These are phyloP conservation scores for Microdochium paspali DNA, from an alignment of 2,329 filamentous ascomycete genomes.

Conservation along the genomic window DNA sequence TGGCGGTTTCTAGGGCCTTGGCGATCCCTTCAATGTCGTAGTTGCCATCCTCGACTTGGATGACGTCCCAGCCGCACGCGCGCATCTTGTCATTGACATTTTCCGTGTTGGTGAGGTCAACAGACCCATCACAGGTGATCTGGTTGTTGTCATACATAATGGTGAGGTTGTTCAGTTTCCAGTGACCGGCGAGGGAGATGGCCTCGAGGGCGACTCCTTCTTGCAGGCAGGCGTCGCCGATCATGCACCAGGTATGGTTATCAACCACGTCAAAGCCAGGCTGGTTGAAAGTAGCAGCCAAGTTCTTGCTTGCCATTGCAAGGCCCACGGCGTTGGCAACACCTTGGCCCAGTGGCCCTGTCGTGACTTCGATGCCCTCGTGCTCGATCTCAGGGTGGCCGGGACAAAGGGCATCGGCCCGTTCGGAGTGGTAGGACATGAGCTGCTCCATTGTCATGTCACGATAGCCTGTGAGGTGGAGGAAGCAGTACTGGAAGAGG, in stretches of 20 bases:
- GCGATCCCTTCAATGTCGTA: conserved; percentile 37
- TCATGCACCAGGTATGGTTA: conserved; percentile 43
- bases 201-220: conserved; percentile 47
- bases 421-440: conserved; percentile 37
- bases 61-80: conserved; percentile 41
- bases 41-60: conserved; percentile 39
- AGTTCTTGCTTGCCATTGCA: conserved; percentile 43
- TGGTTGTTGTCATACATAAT: conserved; percentile 50
- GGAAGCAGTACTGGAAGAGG: conserved; percentile 38
- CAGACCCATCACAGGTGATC: conserved; percentile 44
- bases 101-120: conserved; percentile 42
- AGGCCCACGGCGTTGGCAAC: conserved; percentile 47
- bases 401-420: conserved; percentile 32
- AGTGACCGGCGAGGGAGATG: conserved; percentile 41
- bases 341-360: conserved; percentile 46
- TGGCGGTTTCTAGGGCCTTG: conserved; percentile 30
- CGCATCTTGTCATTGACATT: conserved; percentile 46
- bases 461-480: conserved; percentile 39
- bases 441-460: conserved; percentile 42
- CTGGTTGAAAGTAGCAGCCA: conserved; percentile 39
- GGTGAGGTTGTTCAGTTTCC: conserved; percentile 39
- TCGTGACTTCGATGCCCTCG: conserved; percentile 46
- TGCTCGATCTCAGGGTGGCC: conserved; percentile 46
- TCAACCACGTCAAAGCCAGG: conserved; percentile 35
- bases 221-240: conserved; percentile 44